Percentiles rank a stretch among this genome's conserved stretches.
phyloP scores from a whole-genome alignment of 305 asterid species.

The Plantago lanceolata region DNA sequence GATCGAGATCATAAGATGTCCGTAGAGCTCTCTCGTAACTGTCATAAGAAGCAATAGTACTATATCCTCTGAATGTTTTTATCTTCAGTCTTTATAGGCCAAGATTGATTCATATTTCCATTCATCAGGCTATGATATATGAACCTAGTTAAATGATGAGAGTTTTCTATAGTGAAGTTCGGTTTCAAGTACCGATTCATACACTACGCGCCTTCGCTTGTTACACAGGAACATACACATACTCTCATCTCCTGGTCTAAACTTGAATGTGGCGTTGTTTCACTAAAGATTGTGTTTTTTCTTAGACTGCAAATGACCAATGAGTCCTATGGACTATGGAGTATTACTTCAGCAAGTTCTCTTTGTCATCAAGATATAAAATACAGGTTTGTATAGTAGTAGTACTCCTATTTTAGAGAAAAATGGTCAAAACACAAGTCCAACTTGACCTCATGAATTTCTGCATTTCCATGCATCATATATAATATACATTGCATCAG shows the following conservation, averaged over 20 bases:
- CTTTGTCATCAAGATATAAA: neutral
- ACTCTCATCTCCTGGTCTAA: too few species aligned
- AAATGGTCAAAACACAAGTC: conserved; percentile 8
- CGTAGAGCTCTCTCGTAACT: neutral
- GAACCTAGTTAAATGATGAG: neutral
- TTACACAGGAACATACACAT: too few species aligned
- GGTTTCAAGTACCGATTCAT: neutral
- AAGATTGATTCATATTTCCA: conserved; percentile 4
- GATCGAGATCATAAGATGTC: neutral
- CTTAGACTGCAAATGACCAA: too few species aligned
- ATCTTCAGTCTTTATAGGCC: neutral
- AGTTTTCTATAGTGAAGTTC: neutral
- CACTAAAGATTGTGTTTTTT: too few species aligned
- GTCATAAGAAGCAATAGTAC: neutral
- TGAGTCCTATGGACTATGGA: too few species aligned
- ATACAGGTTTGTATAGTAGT: too few species aligned
- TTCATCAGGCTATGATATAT: neutral
- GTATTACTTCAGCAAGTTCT: neutral
- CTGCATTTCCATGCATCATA: conserved; percentile 4
- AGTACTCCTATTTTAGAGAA: neutral
- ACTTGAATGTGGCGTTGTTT: too few species aligned
- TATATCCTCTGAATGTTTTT: neutral
- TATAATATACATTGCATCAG: conserved; percentile 5
- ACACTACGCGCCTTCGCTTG: too few species aligned
- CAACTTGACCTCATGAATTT: neutral